Evolutionary conservation across 345 rosid genomes (phyloP).

Genomic region (Citrus australasica): DNA sequence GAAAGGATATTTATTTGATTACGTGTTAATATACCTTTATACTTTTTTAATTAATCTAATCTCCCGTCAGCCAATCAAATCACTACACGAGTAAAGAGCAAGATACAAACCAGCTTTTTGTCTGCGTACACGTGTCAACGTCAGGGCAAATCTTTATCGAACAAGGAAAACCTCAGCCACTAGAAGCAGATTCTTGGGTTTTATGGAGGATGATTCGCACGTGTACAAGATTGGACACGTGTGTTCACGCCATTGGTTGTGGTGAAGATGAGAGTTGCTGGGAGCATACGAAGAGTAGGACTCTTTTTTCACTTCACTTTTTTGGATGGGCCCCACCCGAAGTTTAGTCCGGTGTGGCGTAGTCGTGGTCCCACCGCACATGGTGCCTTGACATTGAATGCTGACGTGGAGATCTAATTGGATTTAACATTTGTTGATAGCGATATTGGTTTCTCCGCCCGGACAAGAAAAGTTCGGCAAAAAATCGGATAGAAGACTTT

Average conservation of each 20-base stretch:
- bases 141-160: background rate
- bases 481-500: no score
- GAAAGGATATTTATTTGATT: background rate
- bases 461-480: background rate
- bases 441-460: background rate
- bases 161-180: slow-evolving; percentile 24
- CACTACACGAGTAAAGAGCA: background rate
- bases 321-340: slow-evolving; percentile 3
- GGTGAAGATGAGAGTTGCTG: background rate
- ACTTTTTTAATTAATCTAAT: background rate
- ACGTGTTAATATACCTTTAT: slow-evolving; percentile 5
- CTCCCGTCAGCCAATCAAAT: background rate
- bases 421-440: background rate
- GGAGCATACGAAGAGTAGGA: background rate
- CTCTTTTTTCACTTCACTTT: slow-evolving; percentile 8
- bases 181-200: slow-evolving; percentile 14
- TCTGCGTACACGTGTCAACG: slow-evolving; percentile 4
- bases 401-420: slow-evolving; percentile 17
- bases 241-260: background rate
- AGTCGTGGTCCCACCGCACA: background rate
- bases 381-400: background rate
- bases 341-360: slow-evolving; percentile 7
- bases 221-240: background rate
- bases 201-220: slow-evolving; percentile 1
- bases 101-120: background rate